Percentiles rank a stretch among this genome's conserved stretches.
Conservation (phyloP, 2,329 filamentous ascomycete genomes). For the Neofusicoccum sp. region DNA sequence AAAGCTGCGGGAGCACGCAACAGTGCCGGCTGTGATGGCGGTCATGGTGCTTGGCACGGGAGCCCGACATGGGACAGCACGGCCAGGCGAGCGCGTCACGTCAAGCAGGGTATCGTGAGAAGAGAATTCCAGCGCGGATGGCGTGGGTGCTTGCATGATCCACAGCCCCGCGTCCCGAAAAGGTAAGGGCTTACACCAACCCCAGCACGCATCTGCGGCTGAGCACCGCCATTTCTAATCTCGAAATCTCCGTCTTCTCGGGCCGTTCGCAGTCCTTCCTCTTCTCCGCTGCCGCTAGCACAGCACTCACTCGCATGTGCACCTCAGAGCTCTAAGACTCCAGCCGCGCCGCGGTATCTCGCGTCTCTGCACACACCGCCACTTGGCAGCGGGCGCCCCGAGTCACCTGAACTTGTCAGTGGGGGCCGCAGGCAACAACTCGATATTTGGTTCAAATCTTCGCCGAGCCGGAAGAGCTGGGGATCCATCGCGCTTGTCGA, state of each 20-base stretch:
- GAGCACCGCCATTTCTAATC: constrained; percentile 3
- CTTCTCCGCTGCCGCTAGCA: no score
- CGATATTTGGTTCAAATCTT: background rate
- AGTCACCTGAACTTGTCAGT: background rate
- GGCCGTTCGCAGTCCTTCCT: background rate
- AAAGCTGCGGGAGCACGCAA: constrained; percentile 32
- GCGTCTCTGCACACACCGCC: background rate
- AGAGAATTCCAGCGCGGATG: background rate
- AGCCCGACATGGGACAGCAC: background rate
- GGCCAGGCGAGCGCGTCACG: background rate
- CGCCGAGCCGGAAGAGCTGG: no score
- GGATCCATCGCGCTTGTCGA: no score
- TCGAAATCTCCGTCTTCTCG: background rate
- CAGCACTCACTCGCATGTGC: no score
- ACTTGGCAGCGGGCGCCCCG: background rate
- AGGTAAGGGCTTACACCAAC: background rate
- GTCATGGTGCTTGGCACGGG: constrained; percentile 17
- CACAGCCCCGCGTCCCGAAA: background rate
- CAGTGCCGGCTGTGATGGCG: constrained; percentile 31
- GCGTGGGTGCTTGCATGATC: background rate
- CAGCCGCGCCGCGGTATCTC: background rate
- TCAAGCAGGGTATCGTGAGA: background rate
- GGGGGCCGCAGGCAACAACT: background rate
- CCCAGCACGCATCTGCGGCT: background rate
- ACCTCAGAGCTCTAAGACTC: background rate